Evolutionary conservation across 1,284 basidiomycete species (phyloP), one percentile per base, ranked within the genome.

Genomic region (Microbotryum violaceum): DNA sequence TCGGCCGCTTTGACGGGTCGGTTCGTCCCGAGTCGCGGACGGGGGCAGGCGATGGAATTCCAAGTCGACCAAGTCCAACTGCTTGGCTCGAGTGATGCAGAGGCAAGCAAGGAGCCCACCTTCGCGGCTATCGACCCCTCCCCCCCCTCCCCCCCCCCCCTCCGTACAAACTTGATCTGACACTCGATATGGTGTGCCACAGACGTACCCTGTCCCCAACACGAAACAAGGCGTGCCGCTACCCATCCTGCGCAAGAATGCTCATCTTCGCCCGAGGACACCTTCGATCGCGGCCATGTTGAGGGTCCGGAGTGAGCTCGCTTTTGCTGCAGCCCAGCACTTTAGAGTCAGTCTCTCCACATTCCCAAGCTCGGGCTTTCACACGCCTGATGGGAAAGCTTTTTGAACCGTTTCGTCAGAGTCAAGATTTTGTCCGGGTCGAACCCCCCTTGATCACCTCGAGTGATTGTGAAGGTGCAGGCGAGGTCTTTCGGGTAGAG

Each of bases 391-490:
- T 60, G 60, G 48, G 50, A 63, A 46, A 20, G 57, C 48, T 66
- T 52, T 49, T 49, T 59, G 16, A 27, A 45, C 18, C 33, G 14
- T 21, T 53, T 7, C 37, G 49, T 42, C 71, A 91, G 87, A 76
- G 76, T 25, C 81, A 89, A 75, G 89, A 85, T 37, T 97, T 96
- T 74, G 77, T 81, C 52, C 84, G 88, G 70, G 80, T 84, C 20
- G 86, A 94, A 69, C 87, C 91, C 0, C 94, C 96, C 1, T 81
- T 97, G 49, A 78, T 97, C 46, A 97, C 94, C 0, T 83, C 85
- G 9, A 91, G 85, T 66, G 96, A 98, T 75, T 94, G 92, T 68
- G 94, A 98, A 79, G 96, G 94, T n/a, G 93, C 89, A 4, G 94
- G 96, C 21, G 92, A 97, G 76, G 85, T 89, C 1, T 98, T 98